Percentiles rank a stretch among this genome's conserved stretches.
Conservation (phyloP, 140 eudicot genomes). For the Anethum foeniculum region DNA sequence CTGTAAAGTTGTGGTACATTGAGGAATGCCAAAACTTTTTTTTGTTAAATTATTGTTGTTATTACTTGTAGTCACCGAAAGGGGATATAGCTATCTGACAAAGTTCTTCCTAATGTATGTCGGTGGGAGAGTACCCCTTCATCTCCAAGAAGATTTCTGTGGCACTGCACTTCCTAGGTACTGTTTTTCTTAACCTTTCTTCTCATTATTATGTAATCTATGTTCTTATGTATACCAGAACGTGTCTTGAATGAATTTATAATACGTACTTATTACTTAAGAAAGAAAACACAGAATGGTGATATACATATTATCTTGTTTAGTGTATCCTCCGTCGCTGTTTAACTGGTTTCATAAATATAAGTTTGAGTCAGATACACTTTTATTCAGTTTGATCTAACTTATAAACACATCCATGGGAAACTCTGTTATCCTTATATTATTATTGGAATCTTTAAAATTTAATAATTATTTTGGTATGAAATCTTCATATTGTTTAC, state of each 20-base stretch:
- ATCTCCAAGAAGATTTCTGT: constrained; percentile 94
- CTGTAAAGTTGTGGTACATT: not conserved
- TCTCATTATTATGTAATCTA: not conserved
- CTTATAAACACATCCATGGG: not conserved
- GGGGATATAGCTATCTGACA: constrained; percentile 89
- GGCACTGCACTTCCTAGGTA: constrained; percentile 96
- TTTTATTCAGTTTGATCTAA: not conserved
- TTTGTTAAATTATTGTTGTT: not conserved
- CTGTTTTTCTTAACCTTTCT: not conserved
- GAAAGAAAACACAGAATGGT: not conserved
- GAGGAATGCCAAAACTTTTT: not conserved
- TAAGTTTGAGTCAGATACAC: not conserved
- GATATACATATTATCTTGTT: not conserved
- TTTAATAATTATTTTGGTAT: no score
- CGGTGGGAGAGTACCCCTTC: constrained; percentile 90
- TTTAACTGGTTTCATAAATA: not conserved
- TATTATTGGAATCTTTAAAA: no score
- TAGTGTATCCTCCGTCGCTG: not conserved
- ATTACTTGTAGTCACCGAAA: constrained; percentile 75
- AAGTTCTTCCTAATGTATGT: constrained; percentile 93
- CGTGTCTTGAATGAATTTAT: no score
- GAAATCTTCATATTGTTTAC: no score
- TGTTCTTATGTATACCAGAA: not conserved
- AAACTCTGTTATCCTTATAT: no score
- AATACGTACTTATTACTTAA: no score